Evolutionary conservation across 2,329 filamentous ascomycete species (phyloP).

Genomic region (Calonectria leucothoes): DNA sequence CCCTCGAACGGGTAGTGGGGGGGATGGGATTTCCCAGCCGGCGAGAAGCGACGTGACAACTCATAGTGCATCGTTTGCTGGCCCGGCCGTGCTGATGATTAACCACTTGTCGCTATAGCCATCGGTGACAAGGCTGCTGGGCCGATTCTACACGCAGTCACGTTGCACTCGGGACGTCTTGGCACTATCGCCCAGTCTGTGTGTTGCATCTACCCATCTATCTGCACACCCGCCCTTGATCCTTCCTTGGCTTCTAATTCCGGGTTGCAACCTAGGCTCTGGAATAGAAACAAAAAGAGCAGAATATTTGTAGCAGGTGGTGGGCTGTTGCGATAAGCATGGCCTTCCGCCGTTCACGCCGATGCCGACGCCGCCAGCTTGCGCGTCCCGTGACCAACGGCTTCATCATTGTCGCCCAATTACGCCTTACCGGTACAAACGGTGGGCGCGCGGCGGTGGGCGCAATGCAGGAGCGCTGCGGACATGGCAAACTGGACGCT

Average conservation of each 20-base stretch:
- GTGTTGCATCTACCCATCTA: not conserved
- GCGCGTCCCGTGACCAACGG: constrained; percentile 3
- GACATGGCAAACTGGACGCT: not conserved
- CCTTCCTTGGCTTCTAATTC: not conserved
- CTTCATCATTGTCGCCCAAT: not conserved
- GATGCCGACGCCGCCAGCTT: constrained; percentile 16
- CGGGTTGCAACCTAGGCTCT: not conserved
- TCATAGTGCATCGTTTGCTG: constrained; percentile 1
- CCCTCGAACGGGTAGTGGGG: not conserved
- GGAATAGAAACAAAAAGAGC: not conserved
- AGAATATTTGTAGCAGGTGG: not conserved
- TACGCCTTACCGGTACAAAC: not conserved
- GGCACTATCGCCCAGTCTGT: not conserved
- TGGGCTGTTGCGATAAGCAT: not conserved
- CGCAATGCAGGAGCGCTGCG: not conserved
- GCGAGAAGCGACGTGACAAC: constrained; percentile 7
- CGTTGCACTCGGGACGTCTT: not conserved
- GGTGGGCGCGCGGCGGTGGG: not conserved
- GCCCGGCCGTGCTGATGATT: not conserved
- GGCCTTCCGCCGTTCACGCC: not conserved
- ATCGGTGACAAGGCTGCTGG: not conserved
- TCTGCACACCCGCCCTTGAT: not conserved
- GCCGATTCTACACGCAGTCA: not conserved
- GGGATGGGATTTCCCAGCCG: not conserved
- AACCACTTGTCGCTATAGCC: not conserved